Percentiles rank a stretch among this genome's conserved stretches.
phyloP scores from a whole-genome alignment of 768 basidiomycete species.

The Agrocybe chaxingu region DNA sequence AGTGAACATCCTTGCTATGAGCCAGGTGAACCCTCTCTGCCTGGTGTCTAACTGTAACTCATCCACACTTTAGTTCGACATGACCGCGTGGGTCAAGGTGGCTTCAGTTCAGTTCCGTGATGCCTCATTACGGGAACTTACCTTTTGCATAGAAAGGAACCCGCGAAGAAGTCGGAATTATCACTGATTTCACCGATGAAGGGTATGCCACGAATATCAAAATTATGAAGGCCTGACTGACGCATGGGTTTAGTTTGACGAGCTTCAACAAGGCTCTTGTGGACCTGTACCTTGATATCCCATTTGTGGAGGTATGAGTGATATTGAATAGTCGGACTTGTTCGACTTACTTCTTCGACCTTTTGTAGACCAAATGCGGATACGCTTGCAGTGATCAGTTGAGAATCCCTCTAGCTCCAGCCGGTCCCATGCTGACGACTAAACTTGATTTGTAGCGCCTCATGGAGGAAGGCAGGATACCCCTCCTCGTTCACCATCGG shows the following conservation, averaged over 20 bases:
- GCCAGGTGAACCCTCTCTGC: slow-evolving; percentile 49
- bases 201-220: slow-evolving; percentile 32
- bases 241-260: slow-evolving; percentile 55
- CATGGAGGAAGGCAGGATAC: slow-evolving; percentile 85
- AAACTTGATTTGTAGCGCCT: slow-evolving; percentile 44
- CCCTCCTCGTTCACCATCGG: slow-evolving; percentile 83
- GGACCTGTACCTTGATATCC: slow-evolving; percentile 77
- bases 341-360: slow-evolving; percentile 9
- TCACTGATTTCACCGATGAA: slow-evolving; percentile 78
- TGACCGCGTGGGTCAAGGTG: slow-evolving; percentile 94
- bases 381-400: slow-evolving; percentile 96
- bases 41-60: slow-evolving; percentile 12
- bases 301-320: slow-evolving; percentile 57
- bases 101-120: slow-evolving; percentile 16
- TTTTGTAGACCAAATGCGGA: slow-evolving; percentile 74
- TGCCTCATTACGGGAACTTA: slow-evolving; percentile 12
- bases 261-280: slow-evolving; percentile 77
- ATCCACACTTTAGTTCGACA: slow-evolving; percentile 62
- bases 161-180: slow-evolving; percentile 76
- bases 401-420: slow-evolving; percentile 26
- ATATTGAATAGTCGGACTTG: slow-evolving; percentile 6
- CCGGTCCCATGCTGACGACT: slow-evolving; percentile 24
- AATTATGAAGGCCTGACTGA: slow-evolving; percentile 6
- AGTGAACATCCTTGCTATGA: slow-evolving; percentile 77
- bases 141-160: slow-evolving; percentile 49